Base-by-base conservation (phyloP, 495 filamentous ascomycete species). In the Penicillium egyptiacum region DNA sequence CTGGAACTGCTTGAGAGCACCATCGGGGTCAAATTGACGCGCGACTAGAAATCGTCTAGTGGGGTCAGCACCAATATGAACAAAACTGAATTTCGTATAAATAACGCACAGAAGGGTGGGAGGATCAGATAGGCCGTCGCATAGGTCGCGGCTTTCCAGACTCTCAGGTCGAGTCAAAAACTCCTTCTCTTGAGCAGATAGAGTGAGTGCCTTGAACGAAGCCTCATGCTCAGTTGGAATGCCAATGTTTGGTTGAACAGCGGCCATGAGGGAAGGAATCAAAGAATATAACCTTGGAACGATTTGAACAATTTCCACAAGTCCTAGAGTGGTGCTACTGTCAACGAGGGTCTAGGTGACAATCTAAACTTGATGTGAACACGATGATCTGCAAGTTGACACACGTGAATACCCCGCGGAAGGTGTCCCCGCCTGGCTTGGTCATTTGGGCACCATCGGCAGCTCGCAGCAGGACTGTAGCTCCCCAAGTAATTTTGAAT, bases 11-110 rank as follows among this genome's bases (percentile, higher is more conserved):
- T 60, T 23, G 12, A 70, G 45, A 0, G 68, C 66, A 1, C 16
- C 40, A 2, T 53, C 22, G 5, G 58, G 40, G 41, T 70, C 59
- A 44, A 66, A 56, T 11, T 59, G 26, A 14, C 68, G 65, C 7
- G 71, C 73, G 9, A 58, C 51, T 28, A 76, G 60, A 49, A 71
- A 76, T 14, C 71, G 64, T 55, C 65, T 73, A 28, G 26, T 19
- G n/a, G 7, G 1, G 26, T 64, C 6, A 62, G 40, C 33, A 37
- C 33, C 17, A 35, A 46, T 23, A 10, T 31, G 8, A 17, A 1
- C 11, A 33, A 12, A n/a, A n/a, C 8, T 19, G 5, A 6, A 35
- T 7, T 33, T 31, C 5, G 25, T 12, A 22, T 19, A 54, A 63
- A n/a, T 55, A 16, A 37, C 33, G 33, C 12, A 74, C 71, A 68